Base-by-base conservation (phyloP, 371 early-diverging fungal genomes). In the Mortierella sp. region DNA sequence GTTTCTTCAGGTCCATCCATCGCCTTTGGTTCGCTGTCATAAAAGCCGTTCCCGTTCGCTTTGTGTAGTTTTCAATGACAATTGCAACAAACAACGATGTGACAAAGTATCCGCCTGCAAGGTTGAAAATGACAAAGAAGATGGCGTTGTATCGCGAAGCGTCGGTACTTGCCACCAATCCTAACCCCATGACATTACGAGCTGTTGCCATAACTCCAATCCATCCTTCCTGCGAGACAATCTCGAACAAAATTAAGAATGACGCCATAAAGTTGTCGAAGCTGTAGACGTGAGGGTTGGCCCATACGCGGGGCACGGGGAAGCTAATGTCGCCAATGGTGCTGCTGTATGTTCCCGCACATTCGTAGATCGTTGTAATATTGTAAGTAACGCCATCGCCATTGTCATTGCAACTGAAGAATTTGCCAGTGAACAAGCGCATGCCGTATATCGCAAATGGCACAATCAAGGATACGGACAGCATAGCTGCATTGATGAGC, bases 191-290 rank as follows among this genome's bases (percentile, higher is more conserved):
- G 4, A 91, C 83, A 37, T 85, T 72, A 87, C 93, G 92, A 47
- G 90, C 87, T 0, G 87, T 84, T 5, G 83, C 73, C 85, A 92
- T 78, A 3, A 93, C 93, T 65, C 91, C 90, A 3, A 88, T 83
- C 94, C 94, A 93, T 5, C 92, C 92, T 75, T 93, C 94, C 54
- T 92, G 91, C 28, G 92, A 91, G 1, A 89, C 85, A 79, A 91
- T 90, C 68, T 91, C 92, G 55, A 93, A 88, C 1, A 93, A 76
- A 43, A 92, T 88, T 64, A 91, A 66, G 47, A 93, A 77, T 0
- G 90, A 88, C 0, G 80, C 72, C 62, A 87, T 85, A 79, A 93
- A 91, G 20, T 87, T 87, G 72, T 93, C 90, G 84, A 93, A 93
- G 62, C 90, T 93, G 77, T 90, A 93, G 0, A 86, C 88, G 35